These are phyloP conservation scores for Neurospora terricola DNA, from an alignment of 495 filamentous ascomycete species.

Conservation along the genomic window DNA sequence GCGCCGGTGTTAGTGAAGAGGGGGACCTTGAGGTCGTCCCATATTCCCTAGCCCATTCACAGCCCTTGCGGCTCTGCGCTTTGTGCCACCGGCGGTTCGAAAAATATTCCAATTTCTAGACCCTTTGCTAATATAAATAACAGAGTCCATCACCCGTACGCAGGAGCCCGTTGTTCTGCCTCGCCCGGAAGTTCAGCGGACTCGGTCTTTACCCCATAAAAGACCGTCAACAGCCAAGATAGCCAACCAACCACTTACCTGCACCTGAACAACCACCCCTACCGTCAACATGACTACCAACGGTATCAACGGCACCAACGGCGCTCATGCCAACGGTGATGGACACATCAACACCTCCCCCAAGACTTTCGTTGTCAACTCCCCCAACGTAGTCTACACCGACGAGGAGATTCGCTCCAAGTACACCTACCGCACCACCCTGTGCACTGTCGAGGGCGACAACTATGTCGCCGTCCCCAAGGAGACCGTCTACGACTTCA, in stretches of 20 bases:
- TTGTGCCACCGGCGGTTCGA: conserved; percentile 2
- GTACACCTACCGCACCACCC: conserved; percentile 93
- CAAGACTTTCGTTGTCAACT: conserved; percentile 69
- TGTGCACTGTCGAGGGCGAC: conserved; percentile 57
- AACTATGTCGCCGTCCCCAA: conserved; percentile 78
- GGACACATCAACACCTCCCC: conserved; percentile 22
- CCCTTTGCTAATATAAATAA: conserved; percentile 3
- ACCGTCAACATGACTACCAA: conserved; percentile 3
- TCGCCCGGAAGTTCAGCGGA: conserved; percentile 81
- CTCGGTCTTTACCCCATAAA: conserved; percentile 55
- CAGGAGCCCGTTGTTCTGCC: conserved; percentile 91
- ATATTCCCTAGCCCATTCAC: not conserved
- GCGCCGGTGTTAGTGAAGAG: not conserved
- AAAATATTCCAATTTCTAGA: not conserved
- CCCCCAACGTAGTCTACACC: conserved; percentile 87
- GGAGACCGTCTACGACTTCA: conserved; percentile 92
- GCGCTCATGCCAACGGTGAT: conserved; percentile 21
- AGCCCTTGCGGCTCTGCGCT: not conserved
- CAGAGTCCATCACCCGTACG: conserved; percentile 94
- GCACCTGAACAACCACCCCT: conserved; percentile 4
- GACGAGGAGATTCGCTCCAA: conserved; percentile 81
- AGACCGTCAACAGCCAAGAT: conserved; percentile 19
- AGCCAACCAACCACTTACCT: conserved; percentile 16
- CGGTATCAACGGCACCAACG: conserved; percentile 48
- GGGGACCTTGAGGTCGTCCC: not conserved